Conservation (phyloP, 2,329 filamentous ascomycete genomes). For the Nothophoma quercina region DNA sequence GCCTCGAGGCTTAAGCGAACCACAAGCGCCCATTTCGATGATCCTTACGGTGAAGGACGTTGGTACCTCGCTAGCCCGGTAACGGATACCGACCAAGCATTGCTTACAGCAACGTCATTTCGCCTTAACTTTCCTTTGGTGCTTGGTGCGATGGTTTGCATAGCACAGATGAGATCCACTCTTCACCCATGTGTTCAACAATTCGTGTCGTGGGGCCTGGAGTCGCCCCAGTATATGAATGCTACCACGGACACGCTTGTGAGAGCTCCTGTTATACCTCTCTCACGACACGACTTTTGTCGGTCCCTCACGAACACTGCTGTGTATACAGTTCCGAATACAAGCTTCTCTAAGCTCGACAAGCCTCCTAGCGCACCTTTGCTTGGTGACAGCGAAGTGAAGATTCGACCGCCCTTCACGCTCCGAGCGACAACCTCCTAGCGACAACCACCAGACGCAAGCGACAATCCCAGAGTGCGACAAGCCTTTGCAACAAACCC, state of each 20-base stretch:
- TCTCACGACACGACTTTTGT: slow-evolving; percentile 5
- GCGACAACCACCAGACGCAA: slow-evolving; percentile 12
- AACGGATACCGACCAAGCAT: slow-evolving; percentile 11
- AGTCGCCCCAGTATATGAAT: slow-evolving; percentile 12
- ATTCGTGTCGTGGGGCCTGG: neutral
- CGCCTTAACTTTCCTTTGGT: slow-evolving; percentile 13
- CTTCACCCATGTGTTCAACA: slow-evolving; percentile 6
- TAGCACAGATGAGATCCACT: slow-evolving; percentile 6
- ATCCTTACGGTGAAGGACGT: slow-evolving; percentile 20
- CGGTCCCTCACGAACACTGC: neutral
- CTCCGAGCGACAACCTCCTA: neutral
- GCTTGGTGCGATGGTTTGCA: slow-evolving; percentile 5
- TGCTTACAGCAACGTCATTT: slow-evolving; percentile 22
- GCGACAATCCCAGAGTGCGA: neutral
- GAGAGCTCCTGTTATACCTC: neutral
- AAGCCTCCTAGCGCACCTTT: slow-evolving; percentile 27
- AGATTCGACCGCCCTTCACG: slow-evolving; percentile 6
- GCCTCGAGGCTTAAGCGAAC: slow-evolving; percentile 14
- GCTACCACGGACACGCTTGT: neutral
- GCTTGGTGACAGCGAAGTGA: slow-evolving; percentile 32
- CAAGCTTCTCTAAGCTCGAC: slow-evolving; percentile 37
- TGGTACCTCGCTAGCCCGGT: slow-evolving; percentile 6
- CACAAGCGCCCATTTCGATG: slow-evolving; percentile 14
- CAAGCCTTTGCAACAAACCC: slow-evolving; percentile 11
- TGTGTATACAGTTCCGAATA: slow-evolving; percentile 24